Percentiles rank a stretch among this genome's conserved stretches.
Evolutionary conservation across 768 basidiomycete species (phyloP).

Genomic region (Pleurotus platypus): DNA sequence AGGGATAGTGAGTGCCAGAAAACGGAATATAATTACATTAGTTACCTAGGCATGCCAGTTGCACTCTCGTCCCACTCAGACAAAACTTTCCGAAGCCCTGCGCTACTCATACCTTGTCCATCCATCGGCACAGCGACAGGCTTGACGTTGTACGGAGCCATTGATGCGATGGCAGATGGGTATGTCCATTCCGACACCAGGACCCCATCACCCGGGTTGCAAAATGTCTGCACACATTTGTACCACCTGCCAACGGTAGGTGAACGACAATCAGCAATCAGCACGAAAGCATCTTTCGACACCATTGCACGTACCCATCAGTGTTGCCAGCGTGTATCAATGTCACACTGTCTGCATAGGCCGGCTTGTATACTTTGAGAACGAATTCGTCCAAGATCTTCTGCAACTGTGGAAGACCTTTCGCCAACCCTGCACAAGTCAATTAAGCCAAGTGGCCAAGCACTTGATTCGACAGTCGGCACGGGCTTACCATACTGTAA

Average conservation of each 20-base stretch:
- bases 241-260: slow-evolving; percentile 28
- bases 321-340: slow-evolving; percentile 68
- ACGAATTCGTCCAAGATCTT: slow-evolving; percentile 57
- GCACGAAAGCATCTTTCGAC: background rate
- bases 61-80: slow-evolving; percentile 60
- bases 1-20: background rate
- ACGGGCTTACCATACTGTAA: slow-evolving; percentile 62
- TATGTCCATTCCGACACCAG: slow-evolving; percentile 75
- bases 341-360: slow-evolving; percentile 55
- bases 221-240: slow-evolving; percentile 55
- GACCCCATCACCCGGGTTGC: slow-evolving; percentile 61
- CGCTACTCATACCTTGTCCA: slow-evolving; percentile 61
- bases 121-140: slow-evolving; percentile 67
- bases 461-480: background rate
- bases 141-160: slow-evolving; percentile 36
- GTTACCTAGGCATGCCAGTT: slow-evolving; percentile 27
- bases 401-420: slow-evolving; percentile 56
- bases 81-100: slow-evolving; percentile 55
- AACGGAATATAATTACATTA: background rate
- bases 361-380: slow-evolving; percentile 50
- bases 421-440: slow-evolving; percentile 26
- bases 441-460: background rate
- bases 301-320: slow-evolving; percentile 39
- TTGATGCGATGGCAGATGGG: slow-evolving; percentile 44
- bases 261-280: background rate